Evolutionary conservation across 768 basidiomycete species (phyloP).

Genomic region (Phylloporus arenicola): DNA sequence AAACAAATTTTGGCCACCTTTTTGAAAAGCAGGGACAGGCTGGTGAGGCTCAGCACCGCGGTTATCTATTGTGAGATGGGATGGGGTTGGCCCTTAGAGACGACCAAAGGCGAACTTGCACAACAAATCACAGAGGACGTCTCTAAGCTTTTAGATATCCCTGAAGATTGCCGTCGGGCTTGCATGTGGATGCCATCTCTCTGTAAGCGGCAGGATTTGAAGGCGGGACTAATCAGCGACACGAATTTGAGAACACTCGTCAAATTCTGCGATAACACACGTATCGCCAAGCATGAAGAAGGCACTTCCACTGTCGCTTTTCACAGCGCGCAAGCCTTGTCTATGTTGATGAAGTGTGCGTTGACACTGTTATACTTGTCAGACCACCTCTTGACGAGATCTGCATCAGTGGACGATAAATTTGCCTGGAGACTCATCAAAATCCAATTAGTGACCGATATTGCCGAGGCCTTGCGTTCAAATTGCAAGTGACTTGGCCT

Average conservation of each 20-base stretch:
- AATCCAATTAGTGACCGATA: constrained; percentile 14
- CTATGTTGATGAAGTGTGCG: constrained; percentile 23
- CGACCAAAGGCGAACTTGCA: not conserved
- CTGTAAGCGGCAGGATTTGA: constrained; percentile 18
- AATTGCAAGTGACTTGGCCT: constrained; percentile 7
- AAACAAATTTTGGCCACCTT: constrained; percentile 8
- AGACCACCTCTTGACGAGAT: not conserved
- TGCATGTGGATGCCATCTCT: constrained; percentile 28
- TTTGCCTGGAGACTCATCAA: constrained; percentile 13
- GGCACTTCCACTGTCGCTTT: constrained; percentile 16
- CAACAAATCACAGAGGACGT: constrained; percentile 10
- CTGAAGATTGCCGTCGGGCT: constrained; percentile 13
- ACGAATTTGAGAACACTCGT: constrained; percentile 17
- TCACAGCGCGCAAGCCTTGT: constrained; percentile 23
- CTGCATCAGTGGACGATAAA: constrained; percentile 8
- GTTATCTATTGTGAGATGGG: constrained; percentile 24
- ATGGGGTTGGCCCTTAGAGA: constrained; percentile 16
- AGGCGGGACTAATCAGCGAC: constrained; percentile 9
- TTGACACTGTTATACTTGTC: not conserved
- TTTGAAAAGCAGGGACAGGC: constrained; percentile 10
- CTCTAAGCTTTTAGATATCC: constrained; percentile 10
- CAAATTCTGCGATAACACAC: constrained; percentile 12
- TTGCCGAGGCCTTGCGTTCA: constrained; percentile 13
- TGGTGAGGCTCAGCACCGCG: constrained; percentile 22
- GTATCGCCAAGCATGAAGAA: constrained; percentile 10